Evolutionary conservation across 2,329 filamentous ascomycete species (phyloP).

Genomic region (Diaporthe ilicicola): DNA sequence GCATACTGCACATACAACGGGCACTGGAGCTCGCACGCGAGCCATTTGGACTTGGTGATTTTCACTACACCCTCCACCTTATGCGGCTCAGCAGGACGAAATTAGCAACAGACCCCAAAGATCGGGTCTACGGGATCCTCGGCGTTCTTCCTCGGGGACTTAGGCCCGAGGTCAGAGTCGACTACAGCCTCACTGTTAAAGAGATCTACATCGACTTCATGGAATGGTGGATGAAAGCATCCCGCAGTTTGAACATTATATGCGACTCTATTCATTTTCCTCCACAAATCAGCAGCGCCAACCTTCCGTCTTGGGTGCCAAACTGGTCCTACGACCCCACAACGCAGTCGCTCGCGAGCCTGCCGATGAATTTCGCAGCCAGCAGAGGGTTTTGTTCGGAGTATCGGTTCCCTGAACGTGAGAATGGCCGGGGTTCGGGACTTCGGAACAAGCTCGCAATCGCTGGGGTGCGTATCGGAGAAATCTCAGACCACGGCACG

Average conservation of each 20-base stretch:
- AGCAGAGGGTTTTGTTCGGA: not conserved
- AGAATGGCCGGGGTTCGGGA: not conserved
- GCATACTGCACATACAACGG: not conserved
- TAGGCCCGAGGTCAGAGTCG: not conserved
- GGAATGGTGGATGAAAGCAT: not conserved
- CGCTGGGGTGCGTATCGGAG: not conserved
- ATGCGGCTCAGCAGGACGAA: conserved; percentile 4
- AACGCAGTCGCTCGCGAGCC: not conserved
- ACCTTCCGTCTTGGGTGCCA: not conserved
- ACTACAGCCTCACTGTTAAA: not conserved
- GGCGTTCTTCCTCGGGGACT: not conserved
- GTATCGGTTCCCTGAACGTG: too few species aligned
- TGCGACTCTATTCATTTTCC: conserved; percentile 16
- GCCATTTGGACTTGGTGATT: not conserved
- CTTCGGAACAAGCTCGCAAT: not conserved
- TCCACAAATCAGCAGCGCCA: not conserved
- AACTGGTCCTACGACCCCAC: conserved; percentile 13
- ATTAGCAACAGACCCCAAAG: not conserved
- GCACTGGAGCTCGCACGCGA: not conserved
- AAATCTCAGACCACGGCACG: not conserved
- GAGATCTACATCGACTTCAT: conserved; percentile 2
- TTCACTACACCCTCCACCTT: not conserved
- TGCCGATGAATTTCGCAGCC: not conserved
- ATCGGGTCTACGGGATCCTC: not conserved
- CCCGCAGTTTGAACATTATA: not conserved